Base-by-base conservation (phyloP, 495 filamentous ascomycete genomes). In the Penicillium malachiteum region DNA sequence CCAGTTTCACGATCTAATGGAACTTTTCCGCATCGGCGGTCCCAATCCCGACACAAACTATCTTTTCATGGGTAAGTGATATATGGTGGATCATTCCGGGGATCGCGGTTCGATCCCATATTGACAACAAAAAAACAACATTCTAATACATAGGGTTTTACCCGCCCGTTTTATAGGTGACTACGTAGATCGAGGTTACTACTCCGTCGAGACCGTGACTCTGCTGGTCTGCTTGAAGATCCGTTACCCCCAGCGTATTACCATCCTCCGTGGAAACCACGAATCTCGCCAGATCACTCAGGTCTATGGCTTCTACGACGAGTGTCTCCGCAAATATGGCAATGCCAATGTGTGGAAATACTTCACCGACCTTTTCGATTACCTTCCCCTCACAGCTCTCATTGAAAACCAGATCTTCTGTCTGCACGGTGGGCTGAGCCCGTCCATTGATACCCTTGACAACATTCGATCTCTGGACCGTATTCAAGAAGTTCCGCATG, bases 401-500 rank as follows among this genome's bases (percentile, higher is more conserved):
- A 98, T 98, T 77, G 93, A 98, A 77, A 97, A 96, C 77, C 94
- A 98, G 80, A 98, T 98, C 73, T 98, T 98, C 85, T 98, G 94
- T 77, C 85, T 98, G 49, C 94, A 98, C 76, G 94, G 94, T 64
- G 94, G 94, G 56, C 81, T 98, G 51, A 95, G 90, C 50, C 94
- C 94, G 33, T 94, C 89, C 68, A 97, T 98, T 65, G 94, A 98
- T 72, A 97, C 94, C 26, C 86, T 98, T 34, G 94, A 98, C 77
- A 97, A 98, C 73, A 98, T 98, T 68, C 81, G 93, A 58, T 91
- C 91, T 12, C 84, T 98, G 26, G 94, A 98, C 69, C 84, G 94
- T 44, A 96, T 97, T 65, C 94, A 98, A 75, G 94, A 98, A 77
- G 94, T 98, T 35, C 94, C 94, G 21, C 94, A 98, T 60, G 94